Base-by-base conservation (phyloP, 2,329 filamentous ascomycete species). In the Colletotrichum euphorbiae region DNA sequence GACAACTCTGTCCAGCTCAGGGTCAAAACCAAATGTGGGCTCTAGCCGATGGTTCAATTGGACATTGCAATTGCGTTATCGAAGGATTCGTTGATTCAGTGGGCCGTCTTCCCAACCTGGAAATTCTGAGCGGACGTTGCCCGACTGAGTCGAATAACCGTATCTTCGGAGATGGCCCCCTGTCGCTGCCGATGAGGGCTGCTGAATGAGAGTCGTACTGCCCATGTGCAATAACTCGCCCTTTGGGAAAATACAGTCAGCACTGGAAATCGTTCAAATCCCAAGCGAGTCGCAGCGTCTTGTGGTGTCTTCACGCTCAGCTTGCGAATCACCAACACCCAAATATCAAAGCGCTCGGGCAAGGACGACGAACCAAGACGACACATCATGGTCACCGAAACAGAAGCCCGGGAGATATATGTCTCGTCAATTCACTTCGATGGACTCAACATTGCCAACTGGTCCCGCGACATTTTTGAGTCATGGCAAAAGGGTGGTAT, bases 371-470 rank as follows among this genome's bases (percentile, higher is more conserved):
- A 21, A 21, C 21, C 21, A 36, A 42, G 6, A 40, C 9, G 40
- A 31, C 33, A 52, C 42, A 11, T 38, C 62, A 73, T 80, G 78
- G 74, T 77, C 3, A 74, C 76, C 21, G 78, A 80, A 74, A 31
- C 70, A 31, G 77, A 80, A 72, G 78, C 79, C 2, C 73, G 74
- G 17, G 75, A 71, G 5, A 78, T 80, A 31, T 80, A 80, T 57
- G 72, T 70, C n/a, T 73, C 74, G 6, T 70, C 77, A 28, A 76
- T 80, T 38, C 79, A 81, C 64, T 81, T 81, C 52, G 79, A 81
- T 59, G 79, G 79, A 3, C 74, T 81, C 17, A 80, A 81, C 71
- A 81, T 81, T 40, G 76, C 74, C 72, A 80, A 80, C 67, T 80
- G 74, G 69, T 77, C 75, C 2, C 76, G 74, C n/a, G 75, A 79